Percentiles rank a stretch among this genome's conserved stretches.
phyloP scores from a whole-genome alignment of 306 rosid genomes.

The Bauhinia variegata region DNA sequence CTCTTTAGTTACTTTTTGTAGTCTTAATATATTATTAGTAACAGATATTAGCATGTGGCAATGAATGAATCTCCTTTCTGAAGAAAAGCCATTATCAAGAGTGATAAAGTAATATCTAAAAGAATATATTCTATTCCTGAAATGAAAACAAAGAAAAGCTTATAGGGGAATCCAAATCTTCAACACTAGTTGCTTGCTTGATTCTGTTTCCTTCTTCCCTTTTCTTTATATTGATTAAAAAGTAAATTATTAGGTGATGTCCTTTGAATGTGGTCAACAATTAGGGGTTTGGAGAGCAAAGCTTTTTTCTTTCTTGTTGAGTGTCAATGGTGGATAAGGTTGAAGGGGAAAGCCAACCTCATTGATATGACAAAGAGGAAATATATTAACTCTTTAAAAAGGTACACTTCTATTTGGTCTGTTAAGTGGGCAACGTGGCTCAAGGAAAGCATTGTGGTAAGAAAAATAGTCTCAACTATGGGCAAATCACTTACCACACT shows the following conservation, averaged over 20 bases:
- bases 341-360: slow-evolving; percentile 19
- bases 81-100: no score
- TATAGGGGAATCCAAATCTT: background rate
- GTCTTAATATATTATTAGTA: no score
- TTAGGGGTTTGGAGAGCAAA: background rate
- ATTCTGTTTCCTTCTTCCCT: background rate
- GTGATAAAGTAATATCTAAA: no score
- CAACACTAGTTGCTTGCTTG: background rate
- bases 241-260: background rate
- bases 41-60: no score
- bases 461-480: slow-evolving; percentile 19
- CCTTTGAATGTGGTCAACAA: slow-evolving; percentile 34
- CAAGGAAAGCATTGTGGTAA: slow-evolving; percentile 16
- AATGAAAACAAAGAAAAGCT: no score
- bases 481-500: slow-evolving; percentile 18
- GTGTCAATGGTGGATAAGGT: slow-evolving; percentile 40
- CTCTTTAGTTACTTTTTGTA: no score
- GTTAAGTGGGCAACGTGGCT: slow-evolving; percentile 52
- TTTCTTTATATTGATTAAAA: slow-evolving; percentile 8
- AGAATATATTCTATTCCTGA: no score
- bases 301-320: background rate
- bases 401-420: slow-evolving; percentile 34
- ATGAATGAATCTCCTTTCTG: no score
- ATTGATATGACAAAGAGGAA: slow-evolving; percentile 11
- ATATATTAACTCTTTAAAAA: slow-evolving; percentile 41